Evolutionary conservation across 441 rosid species (phyloP).

Genomic region (Adansonia grandidieri): DNA sequence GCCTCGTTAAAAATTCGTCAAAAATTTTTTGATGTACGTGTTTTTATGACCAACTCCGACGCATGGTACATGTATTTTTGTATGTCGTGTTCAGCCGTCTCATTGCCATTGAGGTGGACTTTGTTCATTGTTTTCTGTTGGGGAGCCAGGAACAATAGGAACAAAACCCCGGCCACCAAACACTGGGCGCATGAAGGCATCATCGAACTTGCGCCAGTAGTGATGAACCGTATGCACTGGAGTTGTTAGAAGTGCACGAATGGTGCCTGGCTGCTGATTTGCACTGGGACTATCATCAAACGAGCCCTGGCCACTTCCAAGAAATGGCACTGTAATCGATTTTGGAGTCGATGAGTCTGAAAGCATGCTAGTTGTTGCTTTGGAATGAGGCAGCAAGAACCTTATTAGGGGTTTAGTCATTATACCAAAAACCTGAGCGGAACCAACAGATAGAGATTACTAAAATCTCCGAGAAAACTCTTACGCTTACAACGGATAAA

Average conservation of each 20-base stretch:
- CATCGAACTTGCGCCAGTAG: slow-evolving; percentile 90
- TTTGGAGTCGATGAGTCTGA: slow-evolving; percentile 58
- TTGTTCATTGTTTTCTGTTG: slow-evolving; percentile 56
- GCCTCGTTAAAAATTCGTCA: too few species aligned
- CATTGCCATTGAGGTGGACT: slow-evolving; percentile 24
- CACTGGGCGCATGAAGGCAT: slow-evolving; percentile 86
- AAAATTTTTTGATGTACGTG: too few species aligned
- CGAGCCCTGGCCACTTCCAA: slow-evolving; percentile 66
- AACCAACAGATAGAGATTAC: slow-evolving; percentile 6
- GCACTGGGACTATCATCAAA: slow-evolving; percentile 48
- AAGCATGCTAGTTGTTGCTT: slow-evolving; percentile 34
- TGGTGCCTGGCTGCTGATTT: slow-evolving; percentile 51
- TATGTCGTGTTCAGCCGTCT: background rate
- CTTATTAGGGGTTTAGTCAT: slow-evolving; percentile 86
- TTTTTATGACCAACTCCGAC: too few species aligned
- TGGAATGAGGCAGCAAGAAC: slow-evolving; percentile 61
- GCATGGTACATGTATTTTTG: background rate
- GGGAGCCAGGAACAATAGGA: slow-evolving; percentile 82
- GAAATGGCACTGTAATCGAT: slow-evolving; percentile 59
- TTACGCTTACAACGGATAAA: background rate
- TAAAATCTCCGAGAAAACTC: background rate
- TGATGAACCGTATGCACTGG: slow-evolving; percentile 85
- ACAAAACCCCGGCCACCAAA: slow-evolving; percentile 96
- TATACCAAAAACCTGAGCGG: slow-evolving; percentile 72
- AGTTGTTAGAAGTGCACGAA: slow-evolving; percentile 68